phyloP scores from a whole-genome alignment of 2,329 filamentous ascomycete genomes.

The Colletotrichum falcatum region DNA sequence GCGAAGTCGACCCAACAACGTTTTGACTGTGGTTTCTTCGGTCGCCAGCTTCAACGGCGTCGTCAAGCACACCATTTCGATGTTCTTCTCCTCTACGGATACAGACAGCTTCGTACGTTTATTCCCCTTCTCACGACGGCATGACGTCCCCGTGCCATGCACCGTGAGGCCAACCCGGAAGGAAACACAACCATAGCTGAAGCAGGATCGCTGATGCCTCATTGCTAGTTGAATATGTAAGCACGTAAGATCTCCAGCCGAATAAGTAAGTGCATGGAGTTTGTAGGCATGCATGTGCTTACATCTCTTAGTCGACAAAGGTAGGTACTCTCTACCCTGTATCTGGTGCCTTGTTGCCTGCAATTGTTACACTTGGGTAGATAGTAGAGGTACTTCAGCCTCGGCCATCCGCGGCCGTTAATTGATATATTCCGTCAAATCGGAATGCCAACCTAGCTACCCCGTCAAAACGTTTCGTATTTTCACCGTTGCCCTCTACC shows the following conservation, averaged over 20 bases:
- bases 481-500: conserved; percentile 1
- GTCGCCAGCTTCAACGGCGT: background rate
- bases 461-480: conserved; percentile 15
- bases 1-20: conserved; percentile 9
- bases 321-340: background rate
- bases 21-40: conserved; percentile 15
- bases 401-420: background rate
- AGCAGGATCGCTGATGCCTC: background rate
- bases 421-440: conserved; percentile 11
- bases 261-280: background rate
- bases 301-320: background rate
- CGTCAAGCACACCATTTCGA: background rate
- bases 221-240: background rate
- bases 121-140: background rate
- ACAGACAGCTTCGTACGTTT: background rate
- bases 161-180: background rate
- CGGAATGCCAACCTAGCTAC: conserved; percentile 9
- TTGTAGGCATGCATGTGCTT: background rate
- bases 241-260: background rate
- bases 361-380: background rate
- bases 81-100: background rate
- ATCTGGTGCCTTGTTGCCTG: background rate
- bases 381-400: background rate
- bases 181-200: background rate
- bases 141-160: background rate